Evolutionary conservation across 2,329 filamentous ascomycete species (phyloP).

Genomic region (Malbranchea cinnamomea): DNA sequence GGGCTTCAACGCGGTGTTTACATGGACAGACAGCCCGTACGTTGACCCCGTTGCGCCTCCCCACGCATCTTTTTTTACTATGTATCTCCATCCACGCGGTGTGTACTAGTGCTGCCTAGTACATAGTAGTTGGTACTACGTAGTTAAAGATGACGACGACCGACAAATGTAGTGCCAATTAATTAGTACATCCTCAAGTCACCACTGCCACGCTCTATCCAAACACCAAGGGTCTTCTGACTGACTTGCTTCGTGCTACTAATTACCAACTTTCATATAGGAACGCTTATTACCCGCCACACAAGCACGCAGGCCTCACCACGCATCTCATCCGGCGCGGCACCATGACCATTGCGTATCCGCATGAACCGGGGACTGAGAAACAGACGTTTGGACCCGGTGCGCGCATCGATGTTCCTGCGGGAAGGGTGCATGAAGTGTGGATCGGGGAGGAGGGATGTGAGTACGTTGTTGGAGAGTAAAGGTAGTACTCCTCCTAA

Average conservation of each 20-base stretch:
- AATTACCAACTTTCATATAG: slow-evolving; percentile 18
- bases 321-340: slow-evolving; percentile 46
- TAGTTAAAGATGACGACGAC: no score
- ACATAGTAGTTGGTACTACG: no score
- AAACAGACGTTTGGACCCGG: slow-evolving; percentile 43
- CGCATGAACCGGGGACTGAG: slow-evolving; percentile 30
- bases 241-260: background rate
- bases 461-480: slow-evolving; percentile 47
- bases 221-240: background rate
- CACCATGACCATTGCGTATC: slow-evolving; percentile 43
- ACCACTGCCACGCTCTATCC: background rate
- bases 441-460: slow-evolving; percentile 46
- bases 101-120: no score
- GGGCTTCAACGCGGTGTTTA: slow-evolving; percentile 47
- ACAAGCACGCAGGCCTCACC: slow-evolving; percentile 39
- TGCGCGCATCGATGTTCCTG: slow-evolving; percentile 42
- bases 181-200: background rate
- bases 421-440: slow-evolving; percentile 42
- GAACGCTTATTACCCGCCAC: slow-evolving; percentile 45
- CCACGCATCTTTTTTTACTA: background rate
- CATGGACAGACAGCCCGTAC: slow-evolving; percentile 39
- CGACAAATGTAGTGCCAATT: no score
- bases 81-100: background rate
- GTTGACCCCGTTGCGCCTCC: no score
- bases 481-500: no score